Conservation (phyloP, 441 rosid genomes). For the Populus hybrid region DNA sequence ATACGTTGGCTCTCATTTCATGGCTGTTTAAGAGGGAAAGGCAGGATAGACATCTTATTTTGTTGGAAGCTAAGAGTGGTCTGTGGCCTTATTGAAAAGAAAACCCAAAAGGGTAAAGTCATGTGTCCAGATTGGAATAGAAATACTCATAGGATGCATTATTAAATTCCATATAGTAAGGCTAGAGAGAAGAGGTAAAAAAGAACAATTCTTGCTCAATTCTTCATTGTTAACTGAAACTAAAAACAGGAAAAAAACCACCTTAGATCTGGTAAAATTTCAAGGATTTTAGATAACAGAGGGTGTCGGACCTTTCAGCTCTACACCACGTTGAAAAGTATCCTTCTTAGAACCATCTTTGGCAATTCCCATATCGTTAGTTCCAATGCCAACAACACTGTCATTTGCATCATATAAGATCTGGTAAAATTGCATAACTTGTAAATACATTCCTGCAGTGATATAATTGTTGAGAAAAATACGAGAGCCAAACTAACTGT, state of each 20-base stretch:
- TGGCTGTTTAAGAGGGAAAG: neutral
- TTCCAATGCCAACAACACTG: slow-evolving; percentile 75
- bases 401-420: slow-evolving; percentile 61
- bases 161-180: neutral
- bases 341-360: slow-evolving; percentile 89
- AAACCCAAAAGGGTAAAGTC: neutral
- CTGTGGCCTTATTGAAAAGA: neutral
- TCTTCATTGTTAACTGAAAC: neutral
- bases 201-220: neutral
- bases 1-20: neutral
- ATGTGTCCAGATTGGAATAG: neutral
- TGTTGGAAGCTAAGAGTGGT: neutral
- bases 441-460: slow-evolving; percentile 17
- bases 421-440: slow-evolving; percentile 37
- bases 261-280: neutral
- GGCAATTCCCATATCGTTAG: slow-evolving; percentile 95
- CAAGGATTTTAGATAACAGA: neutral
- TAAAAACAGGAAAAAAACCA: neutral
- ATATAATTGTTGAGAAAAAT: slow-evolving; percentile 2
- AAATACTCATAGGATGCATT: neutral
- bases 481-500: slow-evolving; percentile 13
- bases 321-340: slow-evolving; percentile 80
- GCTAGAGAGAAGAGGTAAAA: neutral
- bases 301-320: slow-evolving; percentile 54
- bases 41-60: neutral